These are phyloP conservation scores for Gautieria morchelliformis DNA, from an alignment of 768 basidiomycete species.

Conservation along the genomic window DNA sequence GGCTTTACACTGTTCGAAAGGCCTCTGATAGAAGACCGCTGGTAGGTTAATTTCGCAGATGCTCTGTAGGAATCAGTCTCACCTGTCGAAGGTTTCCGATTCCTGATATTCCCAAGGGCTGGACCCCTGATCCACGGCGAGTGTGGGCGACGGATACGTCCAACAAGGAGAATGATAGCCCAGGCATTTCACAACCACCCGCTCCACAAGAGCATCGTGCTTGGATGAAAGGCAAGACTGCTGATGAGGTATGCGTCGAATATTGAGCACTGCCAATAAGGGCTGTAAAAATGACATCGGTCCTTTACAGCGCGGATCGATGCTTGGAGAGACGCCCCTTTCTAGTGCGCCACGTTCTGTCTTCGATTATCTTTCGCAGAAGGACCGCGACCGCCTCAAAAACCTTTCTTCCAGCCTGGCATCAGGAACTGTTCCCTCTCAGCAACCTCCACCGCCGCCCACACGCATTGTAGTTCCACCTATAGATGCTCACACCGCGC, in stretches of 20 bases:
- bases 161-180: slow-evolving; percentile 20
- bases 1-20: slow-evolving; percentile 69
- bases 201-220: slow-evolving; percentile 23
- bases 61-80: slow-evolving; percentile 12
- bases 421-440: slow-evolving; percentile 11
- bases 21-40: slow-evolving; percentile 60
- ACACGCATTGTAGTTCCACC: slow-evolving; percentile 40
- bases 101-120: slow-evolving; percentile 72
- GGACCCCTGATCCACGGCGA: slow-evolving; percentile 76
- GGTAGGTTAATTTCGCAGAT: slow-evolving; percentile 32
- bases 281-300: not conserved
- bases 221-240: slow-evolving; percentile 54
- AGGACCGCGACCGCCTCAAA: slow-evolving; percentile 79
- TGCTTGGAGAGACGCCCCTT: slow-evolving; percentile 75
- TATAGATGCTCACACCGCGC: slow-evolving; percentile 69
- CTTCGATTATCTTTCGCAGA: slow-evolving; percentile 90
- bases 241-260: slow-evolving; percentile 52
- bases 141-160: slow-evolving; percentile 48
- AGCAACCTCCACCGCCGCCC: slow-evolving; percentile 19
- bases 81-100: slow-evolving; percentile 58
- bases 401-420: slow-evolving; percentile 35
- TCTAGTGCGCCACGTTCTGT: slow-evolving; percentile 68
- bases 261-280: not conserved
- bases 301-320: slow-evolving; percentile 56
- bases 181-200: slow-evolving; percentile 7